phyloP scores from a whole-genome alignment of 345 rosid species.

The Moringa oleifera region DNA sequence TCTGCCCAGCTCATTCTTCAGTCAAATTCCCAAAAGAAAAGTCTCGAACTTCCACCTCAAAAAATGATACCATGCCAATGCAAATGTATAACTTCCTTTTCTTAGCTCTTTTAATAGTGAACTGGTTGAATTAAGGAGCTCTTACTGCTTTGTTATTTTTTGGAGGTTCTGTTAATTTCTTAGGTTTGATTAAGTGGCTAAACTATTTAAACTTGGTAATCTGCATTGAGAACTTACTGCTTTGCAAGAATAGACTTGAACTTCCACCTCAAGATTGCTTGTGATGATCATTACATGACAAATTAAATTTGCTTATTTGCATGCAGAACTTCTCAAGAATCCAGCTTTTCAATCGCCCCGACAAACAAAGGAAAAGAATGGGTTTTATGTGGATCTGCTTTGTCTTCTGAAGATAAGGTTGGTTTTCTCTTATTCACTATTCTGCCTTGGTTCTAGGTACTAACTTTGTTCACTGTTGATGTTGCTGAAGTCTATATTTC shows the following conservation, averaged over 20 bases:
- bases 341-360: slow-evolving; percentile 21
- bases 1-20: slow-evolving; percentile 72
- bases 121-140: not conserved
- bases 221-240: too few relatives aligned
- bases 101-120: not conserved
- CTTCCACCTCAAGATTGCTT: too few relatives aligned
- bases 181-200: not conserved
- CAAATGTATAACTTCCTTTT: slow-evolving; percentile 28
- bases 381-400: slow-evolving; percentile 84
- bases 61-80: not conserved
- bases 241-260: too few relatives aligned
- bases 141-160: slow-evolving; percentile 6
- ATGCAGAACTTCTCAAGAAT: slow-evolving; percentile 39
- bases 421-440: too few relatives aligned
- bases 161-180: not conserved
- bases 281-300: too few relatives aligned
- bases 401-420: slow-evolving; percentile 79
- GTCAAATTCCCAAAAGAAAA: slow-evolving; percentile 64
- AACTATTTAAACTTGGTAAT: too few relatives aligned
- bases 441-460: too few relatives aligned
- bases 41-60: slow-evolving; percentile 16
- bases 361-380: slow-evolving; percentile 31
- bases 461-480: not conserved
- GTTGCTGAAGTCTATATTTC: slow-evolving; percentile 6
- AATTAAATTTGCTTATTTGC: not conserved